Base-by-base conservation (phyloP, 768 basidiomycete genomes). In the Collybia mongolica region DNA sequence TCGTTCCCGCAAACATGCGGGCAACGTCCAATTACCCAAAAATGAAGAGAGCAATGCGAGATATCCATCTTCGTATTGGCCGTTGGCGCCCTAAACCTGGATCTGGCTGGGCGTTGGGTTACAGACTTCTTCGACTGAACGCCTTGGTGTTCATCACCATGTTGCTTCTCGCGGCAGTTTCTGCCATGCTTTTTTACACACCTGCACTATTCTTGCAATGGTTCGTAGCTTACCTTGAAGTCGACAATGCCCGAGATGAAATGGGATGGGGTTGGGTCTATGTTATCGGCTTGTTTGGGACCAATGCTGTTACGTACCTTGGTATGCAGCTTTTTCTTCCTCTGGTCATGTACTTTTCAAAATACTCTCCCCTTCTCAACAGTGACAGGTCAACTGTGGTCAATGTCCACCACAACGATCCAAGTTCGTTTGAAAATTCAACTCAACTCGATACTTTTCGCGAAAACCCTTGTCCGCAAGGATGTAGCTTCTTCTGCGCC, bases 391-490 rank as follows among this genome's bases (percentile, higher is more conserved):
- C 88, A 90, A 56, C 69, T 90, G 18, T 89, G 84, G 85, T 84
- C 82, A 8, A 43, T 88, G 44, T 72, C 87, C 2, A 86, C 82
- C 0, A 88, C 86, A 1, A 77, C 73, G 3, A 65, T 93, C 23
- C 86, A 91, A 70, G 81, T 83, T 44, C 77, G 84, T 24, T 65
- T 93, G 23, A 81, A 80, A 42, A 75, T 86, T 28, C 89, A 93
- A 60, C 73, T 95, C 41, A 93, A 93, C 68, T 84, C 89, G n/a
- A 77, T 85, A 48, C 73, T 95, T 4, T 94, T 89, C 63, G 82
- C 83, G 17, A 95, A 95, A 70, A 93, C 90, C 0, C 79, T 94
- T 14, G 81, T 90, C 12, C 82, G 92, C 41, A 94, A 95, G 66
- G 89, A 93, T 55, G 72, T 88, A 20, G 90, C 89, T 1, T 88